A percentile compares a stretch with the other conserved stretches of the same genome.
phyloP scores from a whole-genome alignment of 768 basidiomycete genomes.

The Suillus cothurnatus region DNA sequence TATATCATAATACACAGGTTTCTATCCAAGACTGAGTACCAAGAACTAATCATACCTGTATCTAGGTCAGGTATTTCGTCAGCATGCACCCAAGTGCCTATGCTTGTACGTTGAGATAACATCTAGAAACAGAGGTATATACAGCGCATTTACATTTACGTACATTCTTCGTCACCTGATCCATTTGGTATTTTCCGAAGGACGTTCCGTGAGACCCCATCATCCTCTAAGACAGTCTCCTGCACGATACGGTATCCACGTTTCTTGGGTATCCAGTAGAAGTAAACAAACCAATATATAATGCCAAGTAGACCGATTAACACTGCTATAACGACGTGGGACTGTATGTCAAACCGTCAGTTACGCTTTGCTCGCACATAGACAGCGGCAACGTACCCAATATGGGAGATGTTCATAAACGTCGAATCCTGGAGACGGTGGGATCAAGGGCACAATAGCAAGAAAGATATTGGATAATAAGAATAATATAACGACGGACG shows the following conservation, averaged over 20 bases:
- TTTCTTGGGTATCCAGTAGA: slow-evolving; percentile 49
- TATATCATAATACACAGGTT: no score
- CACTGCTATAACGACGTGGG: slow-evolving; percentile 51
- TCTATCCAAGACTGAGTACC: no score
- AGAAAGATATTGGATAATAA: slow-evolving; percentile 69
- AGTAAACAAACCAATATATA: slow-evolving; percentile 59
- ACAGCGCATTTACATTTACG: background rate
- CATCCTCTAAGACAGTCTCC: slow-evolving; percentile 50
- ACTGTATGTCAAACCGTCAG: slow-evolving; percentile 32
- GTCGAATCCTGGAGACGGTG: slow-evolving; percentile 52
- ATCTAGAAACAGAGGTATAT: background rate
- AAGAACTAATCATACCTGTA: no score
- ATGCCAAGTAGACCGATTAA: slow-evolving; percentile 50
- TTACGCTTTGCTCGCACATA: background rate
- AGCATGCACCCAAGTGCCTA: background rate
- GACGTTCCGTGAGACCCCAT: slow-evolving; percentile 59
- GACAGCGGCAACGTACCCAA: slow-evolving; percentile 49
- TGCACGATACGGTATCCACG: slow-evolving; percentile 52
- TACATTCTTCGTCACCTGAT: background rate
- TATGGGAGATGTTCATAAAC: slow-evolving; percentile 66
- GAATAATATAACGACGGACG: slow-evolving; percentile 51
- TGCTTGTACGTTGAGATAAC: background rate
- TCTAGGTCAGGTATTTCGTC: no score
- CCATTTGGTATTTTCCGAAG: slow-evolving; percentile 42
- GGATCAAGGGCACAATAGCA: slow-evolving; percentile 61